Conservation (phyloP, 2,329 filamentous ascomycete genomes). For the Mycosphaerelloides madeirae region DNA sequence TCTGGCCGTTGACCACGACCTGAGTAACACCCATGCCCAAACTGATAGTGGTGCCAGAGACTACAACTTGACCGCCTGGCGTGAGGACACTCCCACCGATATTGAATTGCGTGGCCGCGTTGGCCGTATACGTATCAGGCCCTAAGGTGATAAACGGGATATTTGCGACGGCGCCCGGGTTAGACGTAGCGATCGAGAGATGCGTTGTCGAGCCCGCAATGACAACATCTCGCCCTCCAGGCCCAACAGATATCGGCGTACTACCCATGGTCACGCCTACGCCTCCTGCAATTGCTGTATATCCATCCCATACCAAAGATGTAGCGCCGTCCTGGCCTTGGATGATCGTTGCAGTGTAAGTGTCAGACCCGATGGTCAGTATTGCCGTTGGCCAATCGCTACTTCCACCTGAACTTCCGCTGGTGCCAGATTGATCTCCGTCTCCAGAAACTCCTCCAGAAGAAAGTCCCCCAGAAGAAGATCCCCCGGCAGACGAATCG, state of each 20-base stretch:
- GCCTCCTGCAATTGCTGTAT: slow-evolving; percentile 27
- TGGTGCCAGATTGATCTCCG: too few species aligned
- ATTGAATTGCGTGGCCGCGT: slow-evolving; percentile 45
- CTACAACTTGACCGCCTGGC: slow-evolving; percentile 36
- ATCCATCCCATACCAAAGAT: slow-evolving; percentile 26
- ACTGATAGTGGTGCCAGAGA: slow-evolving; percentile 38
- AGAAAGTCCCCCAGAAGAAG: too few species aligned
- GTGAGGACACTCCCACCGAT: slow-evolving; percentile 35
- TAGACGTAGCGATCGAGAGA: slow-evolving; percentile 6
- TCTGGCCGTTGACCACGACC: slow-evolving; percentile 39
- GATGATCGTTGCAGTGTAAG: slow-evolving; percentile 18
- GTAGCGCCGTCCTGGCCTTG: slow-evolving; percentile 5
- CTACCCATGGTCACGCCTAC: slow-evolving; percentile 31
- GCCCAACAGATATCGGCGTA: slow-evolving; percentile 28
- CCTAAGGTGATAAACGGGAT: slow-evolving; percentile 39
- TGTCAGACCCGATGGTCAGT: slow-evolving; percentile 16
- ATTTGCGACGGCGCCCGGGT: slow-evolving; percentile 18
- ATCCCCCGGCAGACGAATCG: too few species aligned
- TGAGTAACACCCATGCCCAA: slow-evolving; percentile 37
- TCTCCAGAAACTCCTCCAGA: too few species aligned
- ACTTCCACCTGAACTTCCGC: neutral
- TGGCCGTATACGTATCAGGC: slow-evolving; percentile 37
- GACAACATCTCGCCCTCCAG: slow-evolving; percentile 36
- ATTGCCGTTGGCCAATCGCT: neutral
- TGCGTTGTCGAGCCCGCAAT: slow-evolving; percentile 28